Conservation (phyloP, 2,329 filamentous ascomycete species). For the Ophiostoma himal-ulmi region DNA sequence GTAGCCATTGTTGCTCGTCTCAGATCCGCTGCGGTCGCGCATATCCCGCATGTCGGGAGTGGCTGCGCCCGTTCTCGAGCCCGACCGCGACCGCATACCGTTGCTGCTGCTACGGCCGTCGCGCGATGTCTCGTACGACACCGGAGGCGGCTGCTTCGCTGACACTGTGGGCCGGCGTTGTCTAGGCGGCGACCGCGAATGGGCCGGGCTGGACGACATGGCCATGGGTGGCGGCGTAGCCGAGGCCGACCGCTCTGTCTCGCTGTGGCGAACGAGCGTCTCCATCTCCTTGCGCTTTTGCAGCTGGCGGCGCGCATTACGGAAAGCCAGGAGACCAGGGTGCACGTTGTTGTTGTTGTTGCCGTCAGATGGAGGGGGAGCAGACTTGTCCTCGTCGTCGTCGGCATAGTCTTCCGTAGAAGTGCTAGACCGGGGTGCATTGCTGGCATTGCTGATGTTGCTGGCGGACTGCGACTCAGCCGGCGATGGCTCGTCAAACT, state of each 20-base stretch:
- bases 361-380: slow-evolving; percentile 19
- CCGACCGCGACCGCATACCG: slow-evolving; percentile 28
- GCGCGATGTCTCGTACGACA: slow-evolving; percentile 42
- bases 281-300: slow-evolving; percentile 53
- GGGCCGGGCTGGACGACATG: slow-evolving; percentile 32
- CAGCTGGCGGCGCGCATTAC: slow-evolving; percentile 52
- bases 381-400: slow-evolving; percentile 21
- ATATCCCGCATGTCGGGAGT: slow-evolving; percentile 30
- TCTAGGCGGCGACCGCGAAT: slow-evolving; percentile 10
- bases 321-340: slow-evolving; percentile 51
- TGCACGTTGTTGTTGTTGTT: slow-evolving; percentile 40
- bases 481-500: slow-evolving; percentile 2
- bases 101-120: slow-evolving; percentile 26
- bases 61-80: slow-evolving; percentile 26
- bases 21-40: slow-evolving; percentile 51
- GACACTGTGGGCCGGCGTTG: not conserved
- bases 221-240: slow-evolving; percentile 1
- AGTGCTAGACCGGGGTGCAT: slow-evolving; percentile 15
- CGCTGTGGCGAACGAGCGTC: slow-evolving; percentile 37
- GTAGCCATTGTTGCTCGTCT: slow-evolving; percentile 41
- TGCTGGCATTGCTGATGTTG: not conserved
- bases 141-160: slow-evolving; percentile 38
- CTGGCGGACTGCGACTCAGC: not conserved
- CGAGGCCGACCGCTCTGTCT: not conserved
- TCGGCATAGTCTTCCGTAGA: slow-evolving; percentile 15